Base-by-base conservation (phyloP, 352 stramenopile species). In the Pythium volutum region DNA sequence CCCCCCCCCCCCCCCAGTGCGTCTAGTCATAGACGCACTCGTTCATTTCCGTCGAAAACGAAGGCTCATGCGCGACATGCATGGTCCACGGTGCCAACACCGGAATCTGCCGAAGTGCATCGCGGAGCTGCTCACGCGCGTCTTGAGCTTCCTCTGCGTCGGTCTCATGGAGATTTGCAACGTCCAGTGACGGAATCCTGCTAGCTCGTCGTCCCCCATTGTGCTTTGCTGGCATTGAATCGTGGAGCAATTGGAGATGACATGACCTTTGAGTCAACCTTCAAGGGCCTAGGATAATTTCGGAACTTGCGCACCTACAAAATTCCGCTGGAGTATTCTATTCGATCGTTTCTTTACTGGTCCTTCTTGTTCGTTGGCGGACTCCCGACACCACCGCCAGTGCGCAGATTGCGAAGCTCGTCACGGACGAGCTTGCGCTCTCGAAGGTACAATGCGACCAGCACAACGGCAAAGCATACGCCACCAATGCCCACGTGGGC, bases 31-130 rank as follows among this genome's bases (percentile, higher is more conserved):
- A 33, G 2, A 51, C 43, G 12, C 18, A 85, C 75, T 60, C 34
- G 47, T 87, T 88, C 26, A 81, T 62, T 9, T 84, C 75, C 36
- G 79, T 65, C 14, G 67, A 72, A 38, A 88, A 80, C 3, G 70
- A 73, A 3, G 71, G 57, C 16, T 88, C 79, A 26, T 70, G 60
- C 0, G 77, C 75, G 9, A 73, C 59, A 41, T 77, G 76, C 4
- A 18, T 64, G 3, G 69, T 82, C 79, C 76, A 88, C 18, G 79
- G 76, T 8, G 73, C 57, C 18, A 88, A 31, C 47, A 84, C 48
- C 47, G 71, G 65, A 51, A 86, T 80, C 56, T 75, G 46, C 15
- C 48, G 36, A 18, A 71, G 41, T 23, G 31, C 64, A 47, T 64
- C 53, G n/a, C 42, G 64, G 6, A 66, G 5, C n/a, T 53, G 27